Evolutionary conservation across 2,329 filamentous ascomycete genomes (phyloP).

Genomic region (Xylariaceae sp.): DNA sequence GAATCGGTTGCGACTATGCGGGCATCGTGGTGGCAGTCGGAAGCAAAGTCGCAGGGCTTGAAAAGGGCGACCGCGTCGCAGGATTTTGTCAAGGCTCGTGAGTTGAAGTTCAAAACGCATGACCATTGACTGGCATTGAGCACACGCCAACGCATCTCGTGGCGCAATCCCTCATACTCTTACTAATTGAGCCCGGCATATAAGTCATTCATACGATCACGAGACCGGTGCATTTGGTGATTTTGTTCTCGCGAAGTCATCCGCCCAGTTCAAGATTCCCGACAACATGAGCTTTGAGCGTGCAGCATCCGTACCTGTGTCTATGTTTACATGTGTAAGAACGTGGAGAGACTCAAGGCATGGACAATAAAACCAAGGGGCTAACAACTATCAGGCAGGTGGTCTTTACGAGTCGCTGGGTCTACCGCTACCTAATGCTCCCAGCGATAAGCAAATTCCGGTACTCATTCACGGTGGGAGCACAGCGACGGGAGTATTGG

Average conservation of each 20-base stretch:
- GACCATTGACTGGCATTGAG: too few species aligned
- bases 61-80: conserved; percentile 44
- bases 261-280: conserved; percentile 42
- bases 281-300: conserved; percentile 42
- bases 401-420: conserved; percentile 43
- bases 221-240: conserved; percentile 42
- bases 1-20: conserved; percentile 41
- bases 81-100: conserved; percentile 27
- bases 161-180: too few species aligned
- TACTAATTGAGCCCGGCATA: too few species aligned
- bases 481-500: conserved; percentile 52
- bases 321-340: conserved; percentile 37
- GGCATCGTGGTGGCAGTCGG: conserved; percentile 45
- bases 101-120: neutral
- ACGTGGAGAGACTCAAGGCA: neutral
- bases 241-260: conserved; percentile 36
- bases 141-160: too few species aligned
- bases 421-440: conserved; percentile 43
- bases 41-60: conserved; percentile 38
- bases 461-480: conserved; percentile 46
- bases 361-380: neutral
- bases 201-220: neutral
- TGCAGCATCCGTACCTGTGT: conserved; percentile 39
- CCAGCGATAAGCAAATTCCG: conserved; percentile 29
- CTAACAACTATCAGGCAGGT: conserved; percentile 23